phyloP scores from a whole-genome alignment of 208 protist genomes.

The Strigomonas culicis region DNA sequence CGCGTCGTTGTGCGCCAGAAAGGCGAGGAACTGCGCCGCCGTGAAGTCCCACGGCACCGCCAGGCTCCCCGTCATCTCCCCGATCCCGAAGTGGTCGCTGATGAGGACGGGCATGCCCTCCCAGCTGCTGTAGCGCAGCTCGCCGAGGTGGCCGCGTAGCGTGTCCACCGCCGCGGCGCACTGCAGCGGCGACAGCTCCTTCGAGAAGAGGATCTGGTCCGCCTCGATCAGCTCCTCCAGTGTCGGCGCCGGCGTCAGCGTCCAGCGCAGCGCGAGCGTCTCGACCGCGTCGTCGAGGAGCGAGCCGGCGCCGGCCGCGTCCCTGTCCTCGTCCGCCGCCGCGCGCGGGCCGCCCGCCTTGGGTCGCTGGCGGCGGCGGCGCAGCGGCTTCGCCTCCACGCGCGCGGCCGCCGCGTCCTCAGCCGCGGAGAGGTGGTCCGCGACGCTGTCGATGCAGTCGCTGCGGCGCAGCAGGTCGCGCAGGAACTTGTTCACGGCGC shows the following conservation, averaged over 20 bases:
- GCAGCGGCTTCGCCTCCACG: slow-evolving; percentile 72
- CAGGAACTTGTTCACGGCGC: slow-evolving; percentile 87
- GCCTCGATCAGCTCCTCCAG: slow-evolving; percentile 90
- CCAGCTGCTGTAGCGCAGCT: slow-evolving; percentile 87
- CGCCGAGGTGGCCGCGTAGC: slow-evolving; percentile 67
- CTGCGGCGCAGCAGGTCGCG: slow-evolving; percentile 81
- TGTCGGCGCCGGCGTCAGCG: slow-evolving; percentile 63
- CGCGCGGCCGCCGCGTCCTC: slow-evolving; percentile 77
- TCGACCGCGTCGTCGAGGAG: slow-evolving; percentile 87
- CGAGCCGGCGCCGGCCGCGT: slow-evolving; percentile 25
- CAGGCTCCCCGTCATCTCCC: slow-evolving; percentile 61
- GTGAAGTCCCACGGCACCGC: slow-evolving; percentile 91
- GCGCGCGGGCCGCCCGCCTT: slow-evolving; percentile 6
- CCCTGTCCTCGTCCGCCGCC: slow-evolving; percentile 12
- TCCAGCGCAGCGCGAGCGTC: slow-evolving; percentile 68
- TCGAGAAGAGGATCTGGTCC: slow-evolving; percentile 82
- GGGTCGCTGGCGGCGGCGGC: slow-evolving; percentile 25
- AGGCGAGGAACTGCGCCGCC: slow-evolving; percentile 67
- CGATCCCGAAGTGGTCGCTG: slow-evolving; percentile 71
- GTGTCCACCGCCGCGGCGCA: slow-evolving; percentile 83
- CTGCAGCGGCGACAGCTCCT: slow-evolving; percentile 78
- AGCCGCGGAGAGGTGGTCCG: slow-evolving; percentile 71
- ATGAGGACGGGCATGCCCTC: slow-evolving; percentile 88
- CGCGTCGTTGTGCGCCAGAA: slow-evolving; percentile 75
- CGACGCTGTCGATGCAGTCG: slow-evolving; percentile 79